Evolutionary conservation across 208 protist species (phyloP).

Genomic region (Leishmania major): DNA sequence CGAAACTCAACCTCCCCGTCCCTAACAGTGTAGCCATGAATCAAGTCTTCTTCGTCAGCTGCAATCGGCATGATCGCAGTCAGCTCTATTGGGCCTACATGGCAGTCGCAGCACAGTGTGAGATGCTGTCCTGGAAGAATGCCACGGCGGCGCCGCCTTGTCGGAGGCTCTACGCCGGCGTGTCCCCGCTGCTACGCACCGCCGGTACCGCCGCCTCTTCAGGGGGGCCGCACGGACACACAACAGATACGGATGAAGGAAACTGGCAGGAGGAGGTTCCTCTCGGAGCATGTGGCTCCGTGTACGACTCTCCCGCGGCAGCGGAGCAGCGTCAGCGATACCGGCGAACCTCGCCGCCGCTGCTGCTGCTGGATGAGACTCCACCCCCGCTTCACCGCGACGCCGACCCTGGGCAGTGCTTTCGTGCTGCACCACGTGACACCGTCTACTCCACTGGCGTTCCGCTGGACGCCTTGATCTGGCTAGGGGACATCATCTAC

Average conservation of each 20-base stretch:
- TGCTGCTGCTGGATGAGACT: constrained; percentile 7
- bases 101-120: constrained; percentile 44
- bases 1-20: constrained; percentile 17
- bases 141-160: constrained; percentile 26
- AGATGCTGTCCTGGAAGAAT: constrained; percentile 28
- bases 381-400: not conserved
- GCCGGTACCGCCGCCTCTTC: not conserved
- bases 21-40: constrained; percentile 22
- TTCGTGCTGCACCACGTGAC: not conserved
- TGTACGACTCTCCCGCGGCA: constrained; percentile 20
- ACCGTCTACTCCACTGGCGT: not conserved
- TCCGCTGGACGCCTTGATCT: constrained; percentile 71
- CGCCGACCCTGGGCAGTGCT: not conserved
- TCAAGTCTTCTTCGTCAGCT: constrained; percentile 78
- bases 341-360: not conserved
- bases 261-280: constrained; percentile 15
- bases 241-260: not conserved
- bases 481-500: constrained; percentile 88
- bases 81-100: constrained; percentile 76
- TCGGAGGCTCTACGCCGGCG: constrained; percentile 32
- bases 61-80: constrained; percentile 67
- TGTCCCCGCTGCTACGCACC: constrained; percentile 3
- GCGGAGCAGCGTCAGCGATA: constrained; percentile 11
- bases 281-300: constrained; percentile 26
- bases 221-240: not conserved